Conservation (phyloP, 345 rosid genomes). For the Atalantia buxifolia region DNA sequence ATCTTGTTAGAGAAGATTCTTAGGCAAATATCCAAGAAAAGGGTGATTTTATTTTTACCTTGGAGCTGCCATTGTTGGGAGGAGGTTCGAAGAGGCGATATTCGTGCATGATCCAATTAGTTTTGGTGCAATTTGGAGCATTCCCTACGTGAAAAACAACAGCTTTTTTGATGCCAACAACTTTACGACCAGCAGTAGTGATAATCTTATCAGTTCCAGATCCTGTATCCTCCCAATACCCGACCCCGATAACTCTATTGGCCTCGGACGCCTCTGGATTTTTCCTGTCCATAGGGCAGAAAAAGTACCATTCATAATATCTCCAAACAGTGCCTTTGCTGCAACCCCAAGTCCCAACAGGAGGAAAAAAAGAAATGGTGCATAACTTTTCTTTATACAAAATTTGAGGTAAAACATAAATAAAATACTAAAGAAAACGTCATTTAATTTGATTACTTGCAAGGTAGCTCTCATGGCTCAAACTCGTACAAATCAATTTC, state of each 20-base stretch:
- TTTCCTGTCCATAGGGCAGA: conserved; percentile 30
- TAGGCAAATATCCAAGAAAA: background rate
- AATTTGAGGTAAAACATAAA: background rate
- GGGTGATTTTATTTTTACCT: conserved; percentile 29
- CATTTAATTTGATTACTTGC: conserved; percentile 35
- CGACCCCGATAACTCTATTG: conserved; percentile 83
- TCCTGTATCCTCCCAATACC: conserved; percentile 81
- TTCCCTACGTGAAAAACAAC: conserved; percentile 93
- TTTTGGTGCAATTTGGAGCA: conserved; percentile 90
- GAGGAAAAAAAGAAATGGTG: background rate
- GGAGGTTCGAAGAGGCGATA: conserved; percentile 65
- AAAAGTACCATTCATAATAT: too few species aligned
- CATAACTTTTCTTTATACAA: background rate
- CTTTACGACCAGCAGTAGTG: conserved; percentile 63
- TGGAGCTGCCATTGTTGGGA: conserved; percentile 61
- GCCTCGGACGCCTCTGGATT: conserved; percentile 93
- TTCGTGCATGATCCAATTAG: conserved; percentile 99
- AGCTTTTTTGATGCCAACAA: conserved; percentile 93
- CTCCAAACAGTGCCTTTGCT: conserved; percentile 90
- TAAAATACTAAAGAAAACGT: background rate
- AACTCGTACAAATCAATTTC: conserved; percentile 90
- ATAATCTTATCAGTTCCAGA: conserved; percentile 89
- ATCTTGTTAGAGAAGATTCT: background rate
- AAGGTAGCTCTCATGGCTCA: conserved; percentile 84
- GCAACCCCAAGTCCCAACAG: background rate